A percentile compares a stretch with the other conserved stretches of the same genome.
phyloP scores from a whole-genome alignment of 2,329 filamentous ascomycete genomes.

The Apiospora phragmitis region DNA sequence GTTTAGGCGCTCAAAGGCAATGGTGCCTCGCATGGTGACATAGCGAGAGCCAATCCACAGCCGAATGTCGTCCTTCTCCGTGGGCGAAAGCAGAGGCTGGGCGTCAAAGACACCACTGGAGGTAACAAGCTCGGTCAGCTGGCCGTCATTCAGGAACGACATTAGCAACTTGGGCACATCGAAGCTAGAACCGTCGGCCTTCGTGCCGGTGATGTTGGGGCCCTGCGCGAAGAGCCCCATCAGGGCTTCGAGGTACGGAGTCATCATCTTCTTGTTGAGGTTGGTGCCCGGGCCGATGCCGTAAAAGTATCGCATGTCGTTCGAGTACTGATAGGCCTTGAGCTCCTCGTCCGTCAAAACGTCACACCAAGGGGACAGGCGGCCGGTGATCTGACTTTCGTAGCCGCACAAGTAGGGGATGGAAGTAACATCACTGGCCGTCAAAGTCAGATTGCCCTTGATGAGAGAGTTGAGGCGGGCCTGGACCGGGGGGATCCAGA shows the following conservation, averaged over 20 bases:
- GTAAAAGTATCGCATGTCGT: conserved; percentile 70
- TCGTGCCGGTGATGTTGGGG: conserved; percentile 48
- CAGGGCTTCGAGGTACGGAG: conserved; percentile 58
- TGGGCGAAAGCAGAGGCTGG: conserved; percentile 49
- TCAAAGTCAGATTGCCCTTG: conserved; percentile 54
- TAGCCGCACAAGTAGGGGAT: conserved; percentile 73
- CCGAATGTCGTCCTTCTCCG: conserved; percentile 45
- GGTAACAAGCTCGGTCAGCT: conserved; percentile 61
- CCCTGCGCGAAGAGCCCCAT: conserved; percentile 53
- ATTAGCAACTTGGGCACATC: conserved; percentile 58
- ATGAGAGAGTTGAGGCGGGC: conserved; percentile 56
- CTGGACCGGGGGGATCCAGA: conserved; percentile 54
- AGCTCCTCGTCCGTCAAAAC: conserved; percentile 64
- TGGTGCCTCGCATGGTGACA: conserved; percentile 64
- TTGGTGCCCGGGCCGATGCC: conserved; percentile 58
- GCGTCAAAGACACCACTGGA: conserved; percentile 62
- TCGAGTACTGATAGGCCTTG: conserved; percentile 64
- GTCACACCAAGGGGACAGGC: conserved; percentile 61
- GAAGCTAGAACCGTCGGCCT: conserved; percentile 46
- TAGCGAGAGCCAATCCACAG: conserved; percentile 58
- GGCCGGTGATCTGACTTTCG: conserved; percentile 66
- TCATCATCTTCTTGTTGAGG: conserved; percentile 59
- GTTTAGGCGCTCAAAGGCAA: conserved; percentile 63
- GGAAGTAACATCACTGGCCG: conserved; percentile 51
- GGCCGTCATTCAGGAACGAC: conserved; percentile 66